Conservation (phyloP, 176 grass and related monocot species). For the Musa troglodytarum region DNA sequence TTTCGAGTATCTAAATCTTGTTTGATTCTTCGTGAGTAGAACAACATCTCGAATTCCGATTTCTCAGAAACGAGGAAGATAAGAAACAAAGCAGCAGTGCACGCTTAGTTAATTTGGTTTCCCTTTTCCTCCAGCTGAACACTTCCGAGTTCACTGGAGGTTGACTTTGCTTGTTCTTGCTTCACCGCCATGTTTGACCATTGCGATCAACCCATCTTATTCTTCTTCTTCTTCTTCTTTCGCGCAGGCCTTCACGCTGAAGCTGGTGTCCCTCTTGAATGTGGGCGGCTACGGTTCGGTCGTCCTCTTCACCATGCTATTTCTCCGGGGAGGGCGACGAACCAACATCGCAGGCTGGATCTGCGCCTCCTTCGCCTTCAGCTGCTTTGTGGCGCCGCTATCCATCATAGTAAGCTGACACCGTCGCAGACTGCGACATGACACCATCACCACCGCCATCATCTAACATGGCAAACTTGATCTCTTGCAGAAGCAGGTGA, state of each 20-base stretch:
- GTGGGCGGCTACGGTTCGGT: constrained; percentile 40
- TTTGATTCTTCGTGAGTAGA: no score
- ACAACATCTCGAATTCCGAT: no score
- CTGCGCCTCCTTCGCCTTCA: constrained; percentile 51
- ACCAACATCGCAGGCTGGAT: constrained; percentile 42
- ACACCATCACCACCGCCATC: neutral
- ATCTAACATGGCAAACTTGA: neutral
- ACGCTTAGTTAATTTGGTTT: no score
- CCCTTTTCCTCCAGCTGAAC: no score
- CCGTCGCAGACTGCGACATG: neutral
- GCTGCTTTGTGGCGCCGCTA: constrained; percentile 69
- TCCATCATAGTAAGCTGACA: constrained; percentile 60
- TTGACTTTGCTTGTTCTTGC: no score
- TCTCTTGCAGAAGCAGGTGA: constrained; percentile 53
- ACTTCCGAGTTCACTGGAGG: no score
- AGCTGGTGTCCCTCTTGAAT: constrained; percentile 39
- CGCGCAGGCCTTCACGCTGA: constrained; percentile 41
- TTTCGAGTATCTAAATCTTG: no score
- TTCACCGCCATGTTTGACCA: neutral
- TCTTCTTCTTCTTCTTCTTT: neutral
- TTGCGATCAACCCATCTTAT: neutral
- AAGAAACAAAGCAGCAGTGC: no score
- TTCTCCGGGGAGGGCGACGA: constrained; percentile 27
- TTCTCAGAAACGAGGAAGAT: no score
- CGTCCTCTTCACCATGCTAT: constrained; percentile 35